These are phyloP conservation scores for Boletus rex-veris DNA, from an alignment of 768 basidiomycete species.

Conservation along the genomic window DNA sequence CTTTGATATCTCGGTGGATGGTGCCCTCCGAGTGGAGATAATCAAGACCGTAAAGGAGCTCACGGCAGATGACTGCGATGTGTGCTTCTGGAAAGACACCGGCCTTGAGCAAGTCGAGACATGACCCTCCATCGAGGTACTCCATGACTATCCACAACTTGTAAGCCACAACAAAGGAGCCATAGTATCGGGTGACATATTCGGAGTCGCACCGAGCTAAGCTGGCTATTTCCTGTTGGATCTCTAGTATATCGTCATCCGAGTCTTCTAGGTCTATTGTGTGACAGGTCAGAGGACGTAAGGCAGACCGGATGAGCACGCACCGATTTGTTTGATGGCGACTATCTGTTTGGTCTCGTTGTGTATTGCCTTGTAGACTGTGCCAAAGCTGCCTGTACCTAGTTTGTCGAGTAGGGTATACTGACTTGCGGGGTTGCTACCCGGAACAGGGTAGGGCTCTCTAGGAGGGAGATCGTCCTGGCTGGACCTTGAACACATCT, in stretches of 20 bases:
- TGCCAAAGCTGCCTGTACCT: constrained; percentile 96
- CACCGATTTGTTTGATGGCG: constrained; percentile 97
- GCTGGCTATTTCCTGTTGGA: constrained; percentile 97
- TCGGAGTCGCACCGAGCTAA: constrained; percentile 95
- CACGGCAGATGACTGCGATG: constrained; percentile 92
- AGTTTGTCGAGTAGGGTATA: constrained; percentile 93
- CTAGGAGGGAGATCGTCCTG: constrained; percentile 36
- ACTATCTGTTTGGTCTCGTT: constrained; percentile 92
- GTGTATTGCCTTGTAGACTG: constrained; percentile 96
- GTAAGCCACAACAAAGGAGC: constrained; percentile 93
- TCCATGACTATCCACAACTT: constrained; percentile 99
- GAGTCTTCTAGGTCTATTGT: constrained; percentile 89
- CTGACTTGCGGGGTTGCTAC: constrained; percentile 81
- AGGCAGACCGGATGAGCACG: constrained; percentile 26
- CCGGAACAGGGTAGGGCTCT: constrained; percentile 68
- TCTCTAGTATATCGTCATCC: constrained; percentile 98
- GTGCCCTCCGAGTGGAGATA: constrained; percentile 96
- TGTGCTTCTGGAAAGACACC: constrained; percentile 89
- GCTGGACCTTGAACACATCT: constrained; percentile 41
- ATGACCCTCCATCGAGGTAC: constrained; percentile 97
- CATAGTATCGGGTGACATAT: constrained; percentile 95
- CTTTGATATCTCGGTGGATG: constrained; percentile 99
- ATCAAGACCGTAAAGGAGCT: constrained; percentile 87
- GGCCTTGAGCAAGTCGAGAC: constrained; percentile 91
- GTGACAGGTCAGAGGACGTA: constrained; percentile 1